Conservation (phyloP, 2,329 filamentous ascomycete genomes). For the Neonectria punicea region DNA sequence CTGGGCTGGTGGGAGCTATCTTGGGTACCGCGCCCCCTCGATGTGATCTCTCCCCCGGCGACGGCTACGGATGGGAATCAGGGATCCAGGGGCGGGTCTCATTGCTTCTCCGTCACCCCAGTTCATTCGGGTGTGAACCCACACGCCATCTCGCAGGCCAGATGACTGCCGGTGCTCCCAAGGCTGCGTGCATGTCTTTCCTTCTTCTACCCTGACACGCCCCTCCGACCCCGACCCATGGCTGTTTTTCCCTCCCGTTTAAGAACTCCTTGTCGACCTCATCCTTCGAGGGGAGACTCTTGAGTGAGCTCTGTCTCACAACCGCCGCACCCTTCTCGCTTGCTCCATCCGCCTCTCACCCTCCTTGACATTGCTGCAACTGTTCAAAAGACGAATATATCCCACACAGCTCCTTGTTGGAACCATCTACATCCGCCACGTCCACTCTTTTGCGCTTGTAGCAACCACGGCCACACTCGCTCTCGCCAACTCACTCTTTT, state of each 20-base stretch:
- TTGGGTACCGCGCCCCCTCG: constrained; percentile 21
- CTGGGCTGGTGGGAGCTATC: constrained; percentile 14
- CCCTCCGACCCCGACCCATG: constrained; percentile 43
- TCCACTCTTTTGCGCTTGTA: constrained; percentile 35
- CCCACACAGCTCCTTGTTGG: constrained; percentile 30
- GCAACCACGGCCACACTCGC: constrained; percentile 16
- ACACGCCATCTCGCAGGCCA: constrained; percentile 46
- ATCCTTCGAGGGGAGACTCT: constrained; percentile 48
- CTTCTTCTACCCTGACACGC: constrained; percentile 52
- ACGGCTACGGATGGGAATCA: constrained; percentile 26
- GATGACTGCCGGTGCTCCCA: constrained; percentile 41
- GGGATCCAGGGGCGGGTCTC: constrained; percentile 37
- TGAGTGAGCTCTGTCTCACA: constrained; percentile 48
- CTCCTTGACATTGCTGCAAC: constrained; percentile 30
- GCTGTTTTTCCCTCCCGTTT: constrained; percentile 41
- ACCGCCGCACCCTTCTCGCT: constrained; percentile 46
- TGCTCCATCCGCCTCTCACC: constrained; percentile 37
- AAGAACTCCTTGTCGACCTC: constrained; percentile 48
- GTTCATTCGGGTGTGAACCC: constrained; percentile 43
- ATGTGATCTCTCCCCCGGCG: constrained; percentile 37
- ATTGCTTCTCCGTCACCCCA: constrained; percentile 42
- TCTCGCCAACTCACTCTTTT: constrained; percentile 39
- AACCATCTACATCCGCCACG: constrained; percentile 30
- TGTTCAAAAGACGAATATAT: constrained; percentile 44
- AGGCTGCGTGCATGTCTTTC: constrained; percentile 44